Percentiles rank a stretch among this genome's conserved stretches.
Evolutionary conservation across 2,329 filamentous ascomycete species (phyloP).

Genomic region (Simplicillium sp.): DNA sequence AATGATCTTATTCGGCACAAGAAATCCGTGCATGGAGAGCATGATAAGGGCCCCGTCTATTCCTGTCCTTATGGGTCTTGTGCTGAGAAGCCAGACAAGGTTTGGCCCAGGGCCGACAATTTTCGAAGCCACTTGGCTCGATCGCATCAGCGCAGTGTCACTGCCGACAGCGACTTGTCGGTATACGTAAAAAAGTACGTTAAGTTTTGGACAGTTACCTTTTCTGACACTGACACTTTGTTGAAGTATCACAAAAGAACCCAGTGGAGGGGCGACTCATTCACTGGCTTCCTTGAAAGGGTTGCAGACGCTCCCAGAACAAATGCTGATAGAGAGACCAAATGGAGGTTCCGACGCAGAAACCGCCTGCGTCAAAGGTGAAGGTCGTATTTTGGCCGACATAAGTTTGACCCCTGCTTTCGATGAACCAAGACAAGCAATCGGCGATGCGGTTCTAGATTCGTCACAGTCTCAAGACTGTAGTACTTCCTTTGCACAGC

Average conservation of each 20-base stretch:
- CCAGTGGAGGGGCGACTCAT: too few species aligned
- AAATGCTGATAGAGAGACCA: too few species aligned
- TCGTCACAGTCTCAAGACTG: neutral
- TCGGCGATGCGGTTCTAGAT: constrained; percentile 3
- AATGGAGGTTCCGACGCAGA: too few species aligned
- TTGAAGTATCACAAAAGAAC: neutral
- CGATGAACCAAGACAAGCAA: constrained; percentile 1
- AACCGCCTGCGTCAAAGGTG: too few species aligned
- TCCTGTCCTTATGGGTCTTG: constrained; percentile 15
- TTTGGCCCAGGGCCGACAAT: constrained; percentile 78
- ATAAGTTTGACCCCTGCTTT: too few species aligned
- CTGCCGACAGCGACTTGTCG: constrained; percentile 27
- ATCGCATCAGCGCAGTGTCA: constrained; percentile 44
- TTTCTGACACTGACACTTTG: neutral
- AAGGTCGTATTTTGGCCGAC: too few species aligned
- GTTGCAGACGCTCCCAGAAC: too few species aligned
- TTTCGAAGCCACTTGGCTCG: constrained; percentile 70
- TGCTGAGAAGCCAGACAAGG: constrained; percentile 36
- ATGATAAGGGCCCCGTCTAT: constrained; percentile 23
- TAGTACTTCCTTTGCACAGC: too few species aligned
- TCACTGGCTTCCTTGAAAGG: too few species aligned
- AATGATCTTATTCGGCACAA: constrained; percentile 80
- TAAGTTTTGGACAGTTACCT: neutral
- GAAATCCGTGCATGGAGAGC: constrained; percentile 55
- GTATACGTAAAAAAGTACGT: constrained; percentile 18